Evolutionary conservation across 345 rosid species (phyloP).

Genomic region (Heritiera fomes): DNA sequence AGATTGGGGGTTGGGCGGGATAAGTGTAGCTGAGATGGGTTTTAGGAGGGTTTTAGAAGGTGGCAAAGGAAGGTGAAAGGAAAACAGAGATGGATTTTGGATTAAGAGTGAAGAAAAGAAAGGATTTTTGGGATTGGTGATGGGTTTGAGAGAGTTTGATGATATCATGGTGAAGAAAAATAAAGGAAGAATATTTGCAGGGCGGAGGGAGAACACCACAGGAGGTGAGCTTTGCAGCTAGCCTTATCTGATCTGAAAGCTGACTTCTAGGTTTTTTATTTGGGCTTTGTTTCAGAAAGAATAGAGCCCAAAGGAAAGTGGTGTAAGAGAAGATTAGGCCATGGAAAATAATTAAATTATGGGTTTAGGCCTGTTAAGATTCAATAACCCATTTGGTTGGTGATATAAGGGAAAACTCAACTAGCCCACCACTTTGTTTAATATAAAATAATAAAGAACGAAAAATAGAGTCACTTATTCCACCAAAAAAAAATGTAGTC

Average conservation of each 20-base stretch:
- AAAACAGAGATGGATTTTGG: conserved; percentile 14
- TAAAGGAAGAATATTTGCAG: not conserved
- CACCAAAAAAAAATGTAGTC: too few relatives aligned
- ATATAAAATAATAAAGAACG: too few relatives aligned
- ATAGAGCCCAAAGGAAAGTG: too few relatives aligned
- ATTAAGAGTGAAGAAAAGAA: conserved; percentile 3
- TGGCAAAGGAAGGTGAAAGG: not conserved
- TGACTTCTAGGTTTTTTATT: not conserved
- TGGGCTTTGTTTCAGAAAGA: not conserved
- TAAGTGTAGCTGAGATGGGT: conserved; percentile 36
- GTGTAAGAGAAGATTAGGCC: too few relatives aligned
- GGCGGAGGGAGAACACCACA: not conserved
- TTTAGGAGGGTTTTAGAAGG: not conserved
- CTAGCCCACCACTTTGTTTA: not conserved
- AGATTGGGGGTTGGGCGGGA: conserved; percentile 37
- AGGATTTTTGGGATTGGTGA: not conserved
- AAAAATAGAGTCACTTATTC: too few relatives aligned
- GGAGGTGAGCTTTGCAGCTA: not conserved
- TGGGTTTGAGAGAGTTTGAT: conserved; percentile 8
- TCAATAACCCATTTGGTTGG: not conserved
- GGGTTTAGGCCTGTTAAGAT: not conserved
- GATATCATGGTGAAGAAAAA: not conserved
- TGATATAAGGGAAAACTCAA: not conserved
- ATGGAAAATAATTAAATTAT: not conserved
- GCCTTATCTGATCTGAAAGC: conserved; percentile 1